Conservation (phyloP, 371 early-diverging fungal species). For the Basidiobolus meristosporus region DNA sequence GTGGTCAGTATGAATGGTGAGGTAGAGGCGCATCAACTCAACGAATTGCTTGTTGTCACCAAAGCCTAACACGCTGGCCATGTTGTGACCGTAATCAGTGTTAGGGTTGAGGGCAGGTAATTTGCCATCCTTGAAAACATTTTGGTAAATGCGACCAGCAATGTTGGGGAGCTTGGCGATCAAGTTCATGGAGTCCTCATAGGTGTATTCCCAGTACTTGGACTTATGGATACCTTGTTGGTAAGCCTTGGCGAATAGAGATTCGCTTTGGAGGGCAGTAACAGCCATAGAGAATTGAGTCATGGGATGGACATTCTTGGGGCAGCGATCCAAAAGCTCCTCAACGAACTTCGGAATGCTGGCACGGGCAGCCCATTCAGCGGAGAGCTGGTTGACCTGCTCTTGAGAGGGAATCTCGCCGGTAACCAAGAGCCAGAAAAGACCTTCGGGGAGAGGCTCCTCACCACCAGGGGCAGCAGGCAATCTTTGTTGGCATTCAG, state of each 20-base stretch:
- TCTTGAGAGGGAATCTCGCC: slow-evolving; percentile 92
- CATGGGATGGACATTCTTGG: slow-evolving; percentile 97
- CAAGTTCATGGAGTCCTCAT: no score
- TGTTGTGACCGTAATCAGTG: slow-evolving; percentile 89
- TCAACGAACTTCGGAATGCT: slow-evolving; percentile 81
- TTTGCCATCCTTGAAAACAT: slow-evolving; percentile 95
- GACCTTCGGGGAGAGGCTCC: slow-evolving; percentile 92
- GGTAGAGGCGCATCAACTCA: slow-evolving; percentile 94
- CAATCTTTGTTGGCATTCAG: slow-evolving; percentile 83
- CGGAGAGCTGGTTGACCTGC: slow-evolving; percentile 78
- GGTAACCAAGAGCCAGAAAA: slow-evolving; percentile 95
- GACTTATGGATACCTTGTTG: slow-evolving; percentile 82
- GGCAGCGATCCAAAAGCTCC: slow-evolving; percentile 92
- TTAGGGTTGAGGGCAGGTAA: slow-evolving; percentile 58
- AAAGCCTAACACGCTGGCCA: slow-evolving; percentile 84
- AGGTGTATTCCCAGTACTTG: slow-evolving; percentile 91
- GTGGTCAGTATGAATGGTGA: slow-evolving; percentile 98
- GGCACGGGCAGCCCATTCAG: slow-evolving; percentile 91
- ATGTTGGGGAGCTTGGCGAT: slow-evolving; percentile 94
- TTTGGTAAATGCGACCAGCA: slow-evolving; percentile 95
- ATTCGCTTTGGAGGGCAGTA: slow-evolving; percentile 90
- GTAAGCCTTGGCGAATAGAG: slow-evolving; percentile 92
- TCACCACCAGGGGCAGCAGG: slow-evolving; percentile 76
- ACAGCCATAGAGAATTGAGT: slow-evolving; percentile 91
- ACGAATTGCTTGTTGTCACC: slow-evolving; percentile 72